Percentiles rank a stretch among this genome's conserved stretches.
phyloP scores from a whole-genome alignment of 2,329 filamentous ascomycete genomes.

The Magnaporthiopsis rhizophila region DNA sequence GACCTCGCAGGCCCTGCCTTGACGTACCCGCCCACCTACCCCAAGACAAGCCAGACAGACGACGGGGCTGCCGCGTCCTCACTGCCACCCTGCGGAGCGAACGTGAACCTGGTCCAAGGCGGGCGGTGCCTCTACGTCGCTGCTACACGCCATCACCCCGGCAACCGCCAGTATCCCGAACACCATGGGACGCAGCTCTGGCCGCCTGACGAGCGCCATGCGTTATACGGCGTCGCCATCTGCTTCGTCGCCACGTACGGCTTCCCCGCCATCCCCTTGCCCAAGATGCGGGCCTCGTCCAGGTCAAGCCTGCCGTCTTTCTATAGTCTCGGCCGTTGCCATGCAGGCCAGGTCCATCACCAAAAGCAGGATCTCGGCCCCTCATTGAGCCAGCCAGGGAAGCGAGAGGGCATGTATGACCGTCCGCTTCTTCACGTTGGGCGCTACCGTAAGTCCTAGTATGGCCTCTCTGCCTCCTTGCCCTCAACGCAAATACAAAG shows the following conservation, averaged over 20 bases:
- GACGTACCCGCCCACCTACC: too few species aligned
- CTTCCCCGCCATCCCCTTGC: constrained; percentile 10
- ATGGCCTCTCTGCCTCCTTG: too few species aligned
- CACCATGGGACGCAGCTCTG: constrained; percentile 11
- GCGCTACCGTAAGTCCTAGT: too few species aligned
- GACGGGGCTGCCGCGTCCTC: constrained; percentile 27
- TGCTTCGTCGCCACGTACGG: constrained; percentile 19
- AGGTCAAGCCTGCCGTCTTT: constrained; percentile 11
- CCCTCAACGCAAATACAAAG: too few species aligned
- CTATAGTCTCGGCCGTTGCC: constrained; percentile 8
- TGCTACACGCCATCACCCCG: constrained; percentile 35
- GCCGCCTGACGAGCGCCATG: constrained; percentile 8
- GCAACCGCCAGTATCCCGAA: constrained; percentile 30
- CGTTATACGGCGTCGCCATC: constrained; percentile 7
- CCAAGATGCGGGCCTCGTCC: constrained; percentile 12
- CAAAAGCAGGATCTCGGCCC: constrained; percentile 12
- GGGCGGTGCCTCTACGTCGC: constrained; percentile 21
- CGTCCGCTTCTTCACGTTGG: too few species aligned
- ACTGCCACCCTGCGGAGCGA: constrained; percentile 20
- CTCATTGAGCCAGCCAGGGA: too few species aligned
- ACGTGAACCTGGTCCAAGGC: constrained; percentile 21
- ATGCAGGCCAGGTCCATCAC: constrained; percentile 11
- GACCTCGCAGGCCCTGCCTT: too few species aligned
- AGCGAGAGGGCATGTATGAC: too few species aligned
- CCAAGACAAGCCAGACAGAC: neutral